A percentile compares a stretch with the other conserved stretches of the same genome.
phyloP scores from a whole-genome alignment of 257 asterid genomes.

The Haberlea rhodopensis region DNA sequence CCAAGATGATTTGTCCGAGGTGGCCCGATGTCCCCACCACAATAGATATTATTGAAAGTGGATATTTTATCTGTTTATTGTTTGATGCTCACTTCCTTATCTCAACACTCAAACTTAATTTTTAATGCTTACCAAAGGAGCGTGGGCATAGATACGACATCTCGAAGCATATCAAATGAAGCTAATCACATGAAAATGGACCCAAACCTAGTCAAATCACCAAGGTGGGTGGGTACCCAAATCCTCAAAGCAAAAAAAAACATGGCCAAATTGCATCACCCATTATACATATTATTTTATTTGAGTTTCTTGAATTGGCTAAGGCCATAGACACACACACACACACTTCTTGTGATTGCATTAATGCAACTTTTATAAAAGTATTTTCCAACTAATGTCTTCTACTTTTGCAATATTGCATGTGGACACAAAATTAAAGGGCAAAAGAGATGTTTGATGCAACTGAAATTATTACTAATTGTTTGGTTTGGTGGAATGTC shows the following conservation, averaged over 20 bases:
- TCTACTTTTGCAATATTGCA: constrained; percentile 11
- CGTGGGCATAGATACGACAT: neutral
- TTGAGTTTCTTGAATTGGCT: constrained; percentile 1
- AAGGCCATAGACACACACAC: neutral
- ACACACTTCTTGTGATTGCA: constrained; percentile 13
- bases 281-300: neutral
- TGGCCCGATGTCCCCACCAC: too few relatives aligned
- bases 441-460: constrained; percentile 39
- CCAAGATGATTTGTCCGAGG: too few relatives aligned
- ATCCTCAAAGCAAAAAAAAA: neutral
- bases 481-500: constrained; percentile 51
- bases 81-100: neutral
- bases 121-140: neutral
- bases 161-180: neutral
- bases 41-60: too few relatives aligned
- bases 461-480: constrained; percentile 29
- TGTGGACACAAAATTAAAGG: constrained; percentile 33
- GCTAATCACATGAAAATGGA: neutral
- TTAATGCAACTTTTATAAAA: constrained; percentile 27
- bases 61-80: too few relatives aligned
- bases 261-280: neutral
- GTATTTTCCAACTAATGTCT: constrained; percentile 2
- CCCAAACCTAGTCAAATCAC: neutral
- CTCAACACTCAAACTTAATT: neutral
- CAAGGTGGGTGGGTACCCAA: neutral